Conservation (phyloP, 2,329 filamentous ascomycete genomes). For the Colletotrichum tropicale region DNA sequence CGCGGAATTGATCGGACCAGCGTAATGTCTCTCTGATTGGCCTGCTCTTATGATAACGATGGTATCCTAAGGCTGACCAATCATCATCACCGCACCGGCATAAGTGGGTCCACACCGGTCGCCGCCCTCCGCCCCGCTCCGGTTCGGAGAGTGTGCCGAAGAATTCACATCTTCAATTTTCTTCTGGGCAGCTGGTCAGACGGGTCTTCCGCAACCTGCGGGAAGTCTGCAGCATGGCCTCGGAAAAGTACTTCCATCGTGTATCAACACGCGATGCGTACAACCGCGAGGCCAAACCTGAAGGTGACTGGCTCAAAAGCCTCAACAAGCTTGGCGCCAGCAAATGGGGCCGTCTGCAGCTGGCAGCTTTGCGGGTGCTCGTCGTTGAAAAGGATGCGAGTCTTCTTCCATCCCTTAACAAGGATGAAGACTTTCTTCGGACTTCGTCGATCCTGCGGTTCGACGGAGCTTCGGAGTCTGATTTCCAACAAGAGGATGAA, state of each 20-base stretch:
- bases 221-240: not conserved
- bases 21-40: too few relatives aligned
- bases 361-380: not conserved
- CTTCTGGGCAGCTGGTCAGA: not conserved
- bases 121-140: not conserved
- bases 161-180: not conserved
- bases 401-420: not conserved
- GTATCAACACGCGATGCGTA: not conserved
- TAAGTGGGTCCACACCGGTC: fast-evolving
- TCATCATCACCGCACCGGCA: too few relatives aligned
- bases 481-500: not conserved
- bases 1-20: too few relatives aligned
- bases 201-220: not conserved
- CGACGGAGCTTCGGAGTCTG: not conserved
- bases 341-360: not conserved
- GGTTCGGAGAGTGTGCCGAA: not conserved
- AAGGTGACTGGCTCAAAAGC: not conserved
- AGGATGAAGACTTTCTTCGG: not conserved
- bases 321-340: not conserved
- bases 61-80: too few relatives aligned
- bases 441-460: not conserved
- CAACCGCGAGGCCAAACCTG: not conserved
- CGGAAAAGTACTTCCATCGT: not conserved
- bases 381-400: not conserved
- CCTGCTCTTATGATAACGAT: too few relatives aligned